These are phyloP conservation scores for Chlorella vulgaris DNA, from an alignment of 139 green algal species.

Conservation along the genomic window DNA sequence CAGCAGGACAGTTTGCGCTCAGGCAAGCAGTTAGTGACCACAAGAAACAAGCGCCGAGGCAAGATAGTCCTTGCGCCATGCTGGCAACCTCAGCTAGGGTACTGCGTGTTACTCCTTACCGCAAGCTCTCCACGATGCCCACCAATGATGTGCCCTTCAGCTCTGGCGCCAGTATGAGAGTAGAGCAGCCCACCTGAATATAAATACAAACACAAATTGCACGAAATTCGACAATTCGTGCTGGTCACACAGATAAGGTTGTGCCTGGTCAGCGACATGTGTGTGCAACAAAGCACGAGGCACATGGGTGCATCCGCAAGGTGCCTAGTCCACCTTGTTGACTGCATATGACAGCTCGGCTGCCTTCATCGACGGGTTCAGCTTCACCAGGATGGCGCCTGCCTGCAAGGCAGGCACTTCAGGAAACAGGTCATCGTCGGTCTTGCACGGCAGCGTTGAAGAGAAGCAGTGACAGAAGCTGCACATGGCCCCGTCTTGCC, in stretches of 20 bases:
- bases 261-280: too few species aligned
- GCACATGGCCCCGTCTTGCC: not conserved
- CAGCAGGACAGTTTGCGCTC: not conserved
- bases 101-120: not conserved
- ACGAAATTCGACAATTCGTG: not conserved
- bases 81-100: too few species aligned
- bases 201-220: conserved; percentile 6
- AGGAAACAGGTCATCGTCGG: not conserved
- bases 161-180: conserved; percentile 33
- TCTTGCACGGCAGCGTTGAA: not conserved
- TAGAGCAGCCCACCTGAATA: not conserved
- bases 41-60: not conserved
- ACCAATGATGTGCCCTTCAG: conserved; percentile 8
- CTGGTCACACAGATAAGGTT: not conserved
- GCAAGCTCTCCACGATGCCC: conserved; percentile 2
- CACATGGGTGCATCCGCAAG: not conserved
- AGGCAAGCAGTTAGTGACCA: not conserved
- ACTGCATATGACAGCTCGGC: not conserved
- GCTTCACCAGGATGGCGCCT: conserved; percentile 31
- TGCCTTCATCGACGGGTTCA: conserved; percentile 38
- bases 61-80: too few species aligned
- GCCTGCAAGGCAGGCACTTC: conserved; percentile 12
- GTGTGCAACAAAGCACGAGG: not conserved
- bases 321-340: too few species aligned
- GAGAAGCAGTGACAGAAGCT: too few species aligned